These are phyloP conservation scores for Salix koriyanagi DNA, from an alignment of 345 rosid species.

Conservation along the genomic window DNA sequence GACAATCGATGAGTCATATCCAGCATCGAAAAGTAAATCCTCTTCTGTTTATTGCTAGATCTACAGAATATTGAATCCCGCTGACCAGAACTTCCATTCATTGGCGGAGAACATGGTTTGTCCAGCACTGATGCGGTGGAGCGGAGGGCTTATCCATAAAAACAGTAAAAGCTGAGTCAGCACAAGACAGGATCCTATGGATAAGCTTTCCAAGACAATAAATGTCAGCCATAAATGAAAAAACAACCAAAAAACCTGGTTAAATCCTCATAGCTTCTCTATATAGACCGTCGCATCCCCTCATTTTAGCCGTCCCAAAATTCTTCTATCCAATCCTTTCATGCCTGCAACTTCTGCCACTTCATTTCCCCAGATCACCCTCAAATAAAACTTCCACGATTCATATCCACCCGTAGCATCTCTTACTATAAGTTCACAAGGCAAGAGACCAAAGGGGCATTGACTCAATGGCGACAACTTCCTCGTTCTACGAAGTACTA, in stretches of 20 bases:
- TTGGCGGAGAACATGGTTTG: neutral
- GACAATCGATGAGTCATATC: neutral
- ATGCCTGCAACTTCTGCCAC: neutral
- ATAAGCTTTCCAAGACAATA: conserved; percentile 27
- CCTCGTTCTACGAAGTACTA: conserved; percentile 46
- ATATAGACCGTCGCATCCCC: neutral
- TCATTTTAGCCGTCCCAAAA: neutral
- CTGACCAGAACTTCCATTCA: neutral
- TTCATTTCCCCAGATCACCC: neutral
- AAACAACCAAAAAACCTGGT: neutral
- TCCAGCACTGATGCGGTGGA: neutral
- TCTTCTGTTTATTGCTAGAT: neutral
- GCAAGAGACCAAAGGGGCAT: neutral
- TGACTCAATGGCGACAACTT: conserved; percentile 21
- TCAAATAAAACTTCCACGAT: neutral
- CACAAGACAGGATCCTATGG: conserved; percentile 20
- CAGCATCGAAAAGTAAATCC: neutral
- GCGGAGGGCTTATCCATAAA: conserved; percentile 24
- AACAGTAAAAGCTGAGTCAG: conserved; percentile 43
- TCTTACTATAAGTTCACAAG: neutral
- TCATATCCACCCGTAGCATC: neutral
- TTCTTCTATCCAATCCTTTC: neutral
- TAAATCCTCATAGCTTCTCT: neutral
- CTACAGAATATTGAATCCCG: neutral
- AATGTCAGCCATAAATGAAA: neutral